Evolutionary conservation across 106 monocot species (phyloP).

Genomic region (Apostasia ramifera): DNA sequence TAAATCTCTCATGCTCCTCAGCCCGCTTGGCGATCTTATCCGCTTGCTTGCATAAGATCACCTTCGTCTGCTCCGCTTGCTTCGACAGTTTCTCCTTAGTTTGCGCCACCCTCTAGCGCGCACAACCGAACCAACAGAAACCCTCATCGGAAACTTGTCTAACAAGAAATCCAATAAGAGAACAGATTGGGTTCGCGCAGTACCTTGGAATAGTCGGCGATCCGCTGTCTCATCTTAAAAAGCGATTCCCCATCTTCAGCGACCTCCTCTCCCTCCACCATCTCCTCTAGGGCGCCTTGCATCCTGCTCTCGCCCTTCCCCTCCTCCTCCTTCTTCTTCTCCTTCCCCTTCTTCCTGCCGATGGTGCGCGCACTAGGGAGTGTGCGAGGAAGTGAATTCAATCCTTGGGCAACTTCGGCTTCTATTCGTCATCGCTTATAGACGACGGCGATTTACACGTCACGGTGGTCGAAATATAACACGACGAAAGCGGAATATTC

Average conservation of each 20-base stretch:
- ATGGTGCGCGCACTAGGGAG: too few species aligned
- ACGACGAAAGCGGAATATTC: too few species aligned
- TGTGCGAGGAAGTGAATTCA: too few species aligned
- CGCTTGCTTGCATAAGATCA: constrained; percentile 82
- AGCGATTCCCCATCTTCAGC: constrained; percentile 29
- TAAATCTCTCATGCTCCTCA: constrained; percentile 89
- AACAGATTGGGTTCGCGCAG: not conserved
- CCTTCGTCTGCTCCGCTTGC: constrained; percentile 49
- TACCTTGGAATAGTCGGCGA: constrained; percentile 43
- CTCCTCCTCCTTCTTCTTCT: too few species aligned
- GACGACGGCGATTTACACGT: too few species aligned
- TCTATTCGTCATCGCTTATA: too few species aligned
- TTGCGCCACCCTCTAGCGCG: constrained; percentile 18
- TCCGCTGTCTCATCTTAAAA: constrained; percentile 15
- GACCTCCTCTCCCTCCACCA: constrained; percentile 13
- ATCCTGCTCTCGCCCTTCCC: too few species aligned
- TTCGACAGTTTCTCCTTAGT: constrained; percentile 9
- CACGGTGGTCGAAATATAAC: too few species aligned
- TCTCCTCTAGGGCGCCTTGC: not conserved
- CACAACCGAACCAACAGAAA: not conserved
- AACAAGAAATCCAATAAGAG: not conserved
- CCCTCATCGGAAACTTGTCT: not conserved
- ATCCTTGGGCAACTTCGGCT: too few species aligned
- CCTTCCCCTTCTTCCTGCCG: too few species aligned
- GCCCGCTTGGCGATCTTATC: constrained; percentile 87